Base-by-base conservation (phyloP, 768 basidiomycete species). In the Mycena polygramma region DNA sequence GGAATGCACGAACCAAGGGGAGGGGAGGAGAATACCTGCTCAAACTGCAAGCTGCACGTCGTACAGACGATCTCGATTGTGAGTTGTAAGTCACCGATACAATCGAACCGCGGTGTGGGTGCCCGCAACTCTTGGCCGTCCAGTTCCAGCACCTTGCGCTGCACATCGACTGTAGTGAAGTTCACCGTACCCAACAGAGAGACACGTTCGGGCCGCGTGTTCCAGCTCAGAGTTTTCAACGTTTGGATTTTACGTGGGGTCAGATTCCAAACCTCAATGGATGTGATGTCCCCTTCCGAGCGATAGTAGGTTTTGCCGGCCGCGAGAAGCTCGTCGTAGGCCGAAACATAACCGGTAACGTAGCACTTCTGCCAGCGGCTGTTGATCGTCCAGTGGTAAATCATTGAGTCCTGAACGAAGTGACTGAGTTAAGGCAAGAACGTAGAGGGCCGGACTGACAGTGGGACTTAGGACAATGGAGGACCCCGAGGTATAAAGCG, bases 261-360 rank as follows among this genome's bases (percentile, higher is more conserved):
- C 15, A 76, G 52, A 49, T 74, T 75, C 75, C 75, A 76, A 7
- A 76, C 66, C 49, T 75, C 70, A 11, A 76, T 66, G 37, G 67
- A 64, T 2, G 73, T 74, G 9, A 72, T 53, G 20, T 71, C 59
- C 14, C 73, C 75, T 7, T 61, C 61, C 10, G 68, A 57, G 1
- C 39, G 66, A 39, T 74, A 75, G 41, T 19, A 7, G 45, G 60
- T 68, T 51, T 76, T 75, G 57, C 65, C 69, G 10, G 58, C 69
- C 2, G 57, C 66, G 14, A 55, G 36, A 13, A 70, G 65, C 14
- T 75, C 58, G 45, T 65, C 62, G 1, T 51, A 19, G 3, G 66
- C 39, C n/a, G 75, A 74, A 2, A 76, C 75, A 61, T 65, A 63
- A 6, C 46, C 30, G 2, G 65, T 55, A n/a, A 76, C 62, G n/a